phyloP scores from a whole-genome alignment of 805 yeast genomes.

The Komagataella populi region DNA sequence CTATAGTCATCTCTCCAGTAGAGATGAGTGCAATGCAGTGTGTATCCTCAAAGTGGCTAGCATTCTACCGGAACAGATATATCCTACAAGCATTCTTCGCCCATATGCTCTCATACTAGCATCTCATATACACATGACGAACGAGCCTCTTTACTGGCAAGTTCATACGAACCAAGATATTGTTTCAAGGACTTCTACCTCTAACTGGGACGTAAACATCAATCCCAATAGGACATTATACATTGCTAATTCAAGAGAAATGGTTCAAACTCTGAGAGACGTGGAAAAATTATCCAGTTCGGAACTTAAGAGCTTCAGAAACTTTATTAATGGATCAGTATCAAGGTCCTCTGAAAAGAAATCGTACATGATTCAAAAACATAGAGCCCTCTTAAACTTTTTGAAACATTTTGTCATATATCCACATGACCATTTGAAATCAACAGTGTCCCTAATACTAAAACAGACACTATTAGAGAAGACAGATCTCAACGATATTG shows the following conservation, averaged over 20 bases:
- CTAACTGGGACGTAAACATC: neutral
- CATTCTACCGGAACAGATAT: too few species aligned
- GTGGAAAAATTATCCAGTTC: neutral
- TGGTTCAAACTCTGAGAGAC: neutral
- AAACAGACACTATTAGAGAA: neutral
- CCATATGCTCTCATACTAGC: neutral
- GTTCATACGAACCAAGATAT: neutral
- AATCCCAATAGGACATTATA: neutral
- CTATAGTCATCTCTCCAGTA: neutral
- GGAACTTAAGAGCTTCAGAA: neutral
- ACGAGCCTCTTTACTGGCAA: conserved; percentile 1
- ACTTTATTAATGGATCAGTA: neutral
- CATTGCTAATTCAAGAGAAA: neutral
- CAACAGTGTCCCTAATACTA: neutral
- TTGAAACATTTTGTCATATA: neutral
- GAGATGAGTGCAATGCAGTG: neutral
- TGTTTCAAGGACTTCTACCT: neutral
- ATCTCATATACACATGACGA: neutral
- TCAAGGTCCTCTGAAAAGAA: neutral
- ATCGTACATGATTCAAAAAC: neutral
- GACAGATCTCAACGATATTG: neutral
- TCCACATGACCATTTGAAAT: conserved; percentile 1
- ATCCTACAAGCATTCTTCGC: neutral
- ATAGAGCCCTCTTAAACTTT: neutral
- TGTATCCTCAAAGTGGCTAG: neutral